Base-by-base conservation (phyloP, 164 flowering plant genomes). In the Umbellularia californica region DNA sequence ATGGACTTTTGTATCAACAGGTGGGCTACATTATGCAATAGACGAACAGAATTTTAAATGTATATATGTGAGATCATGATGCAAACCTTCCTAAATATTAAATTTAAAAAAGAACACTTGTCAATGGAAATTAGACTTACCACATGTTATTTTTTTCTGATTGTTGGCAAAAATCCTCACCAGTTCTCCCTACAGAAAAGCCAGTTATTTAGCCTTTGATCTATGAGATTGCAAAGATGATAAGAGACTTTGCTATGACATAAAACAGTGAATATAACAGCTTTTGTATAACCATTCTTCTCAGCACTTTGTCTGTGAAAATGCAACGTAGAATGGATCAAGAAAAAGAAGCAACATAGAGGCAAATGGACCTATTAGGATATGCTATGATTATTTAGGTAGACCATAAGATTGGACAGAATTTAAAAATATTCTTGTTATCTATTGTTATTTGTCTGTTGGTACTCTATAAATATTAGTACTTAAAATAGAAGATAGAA, bases 141-240 rank as follows among this genome's bases (percentile, higher is more conserved):
- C 97, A 87, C 97, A 92, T 62, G 86, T 83, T 79, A 93, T 95
- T 82, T 95, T 93, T 81, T 85, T 90, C 82, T 89, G 93, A 74
- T 90, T 89, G 81, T 95, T 92, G 63, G 98, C 99, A 78, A 92
- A 93, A 69, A 83, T 86, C 79, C 84, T 87, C 81, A 93, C 96
- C 73, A 93, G 65, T 14, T 95, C 97, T 60, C 99, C 99, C 99
- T 95, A 86, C 75, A 76, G 80, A 73, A 35, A 47, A 28, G 55
- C 52, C n/a, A 15, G 20, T 15, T 22, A 1, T n/a, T 70, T 27
- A 24, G 72, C 17, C 7, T 55, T 20, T 15, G 60, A 55, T 55
- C 5, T 20, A 55, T 55, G 20, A 17, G n/a, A 3, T 55, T 55
- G 17, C n/a, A 55, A 20, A 15, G 17, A 17, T 20, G n/a, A 55